Conservation (phyloP, 768 basidiomycete genomes). For the Cantharellus cinnabarinus region DNA sequence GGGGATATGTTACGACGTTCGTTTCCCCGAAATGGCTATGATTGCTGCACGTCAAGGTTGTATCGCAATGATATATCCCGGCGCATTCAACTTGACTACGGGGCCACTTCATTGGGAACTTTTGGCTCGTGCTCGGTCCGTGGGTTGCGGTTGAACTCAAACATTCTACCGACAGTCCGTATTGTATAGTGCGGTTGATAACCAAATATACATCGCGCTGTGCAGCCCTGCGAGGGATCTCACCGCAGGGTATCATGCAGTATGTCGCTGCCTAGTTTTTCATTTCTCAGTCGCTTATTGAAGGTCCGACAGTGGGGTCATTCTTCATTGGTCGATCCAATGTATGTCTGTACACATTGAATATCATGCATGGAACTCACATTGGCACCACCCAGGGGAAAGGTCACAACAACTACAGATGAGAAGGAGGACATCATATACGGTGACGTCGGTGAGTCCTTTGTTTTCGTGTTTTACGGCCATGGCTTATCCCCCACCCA, state of each 20-base stretch:
- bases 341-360: slow-evolving; percentile 27
- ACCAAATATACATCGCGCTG: slow-evolving; percentile 92
- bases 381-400: slow-evolving; percentile 31
- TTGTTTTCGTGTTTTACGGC: slow-evolving; percentile 8
- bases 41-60: slow-evolving; percentile 81
- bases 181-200: slow-evolving; percentile 70
- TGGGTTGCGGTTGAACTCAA: neutral
- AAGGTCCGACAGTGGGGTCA: slow-evolving; percentile 55
- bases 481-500: neutral
- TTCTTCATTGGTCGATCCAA: slow-evolving; percentile 76
- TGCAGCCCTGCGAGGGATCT: slow-evolving; percentile 84
- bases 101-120: slow-evolving; percentile 95
- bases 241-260: slow-evolving; percentile 71
- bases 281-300: neutral
- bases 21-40: slow-evolving; percentile 88
- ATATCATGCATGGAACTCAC: neutral
- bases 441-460: slow-evolving; percentile 53
- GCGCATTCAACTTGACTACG: slow-evolving; percentile 89
- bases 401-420: slow-evolving; percentile 48
- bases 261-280: slow-evolving; percentile 13
- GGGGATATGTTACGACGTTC: slow-evolving; percentile 90
- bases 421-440: slow-evolving; percentile 65
- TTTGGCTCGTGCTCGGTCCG: slow-evolving; percentile 64
- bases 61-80: slow-evolving; percentile 76
- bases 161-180: neutral